Evolutionary conservation across 805 yeast genomes (phyloP), one percentile per base, ranked within the genome.

Genomic region (Tetrapisispora nanseiensis): DNA sequence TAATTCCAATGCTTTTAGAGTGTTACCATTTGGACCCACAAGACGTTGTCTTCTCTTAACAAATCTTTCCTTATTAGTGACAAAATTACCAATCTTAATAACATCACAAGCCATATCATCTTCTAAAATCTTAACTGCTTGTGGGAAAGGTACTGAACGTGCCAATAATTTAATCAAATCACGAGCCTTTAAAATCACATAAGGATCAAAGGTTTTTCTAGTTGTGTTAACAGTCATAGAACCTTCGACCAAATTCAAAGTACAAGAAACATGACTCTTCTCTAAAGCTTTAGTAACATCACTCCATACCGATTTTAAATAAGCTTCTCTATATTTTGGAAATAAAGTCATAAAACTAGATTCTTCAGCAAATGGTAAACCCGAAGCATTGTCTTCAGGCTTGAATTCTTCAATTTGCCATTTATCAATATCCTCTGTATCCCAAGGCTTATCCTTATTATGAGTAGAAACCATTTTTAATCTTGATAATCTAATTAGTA

Each of bases 381-480:
- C 96, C 10, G 89, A 76, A 6, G 77, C 79, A 57, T 87, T 86
- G 59, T 92, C 95, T 53, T 86, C 95, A 2, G 86, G 86, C 51
- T 74, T 82, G 70, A 92, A 92, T 44, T 86, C 94, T 28, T 86
- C 95, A 28, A 78, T 70, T 52, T 74, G 70, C 98, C 98, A 90
- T 62, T 90, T 89, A 61, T 89, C 95, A 44, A 89, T 80, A 52
- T 87, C 96, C 18, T 83, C 86, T 10, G 95, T 89, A 60, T 89
- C 97, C 97, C 97, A 89, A 41, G 97, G 97, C 65, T 90, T 90
- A 55, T 92, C 97, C 57, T 79, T 81, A 63, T 92, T 86, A 63
- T 90, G 89, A 37, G 95, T 86, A 2, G 96, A 86, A 20, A 82
- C 86, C 98, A 90, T 90, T 34, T 37, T 51, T n/a, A n/a, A n/a